Evolutionary conservation across 371 early-diverging fungal genomes (phyloP).

Genomic region (Lichtheimia ramosa): DNA sequence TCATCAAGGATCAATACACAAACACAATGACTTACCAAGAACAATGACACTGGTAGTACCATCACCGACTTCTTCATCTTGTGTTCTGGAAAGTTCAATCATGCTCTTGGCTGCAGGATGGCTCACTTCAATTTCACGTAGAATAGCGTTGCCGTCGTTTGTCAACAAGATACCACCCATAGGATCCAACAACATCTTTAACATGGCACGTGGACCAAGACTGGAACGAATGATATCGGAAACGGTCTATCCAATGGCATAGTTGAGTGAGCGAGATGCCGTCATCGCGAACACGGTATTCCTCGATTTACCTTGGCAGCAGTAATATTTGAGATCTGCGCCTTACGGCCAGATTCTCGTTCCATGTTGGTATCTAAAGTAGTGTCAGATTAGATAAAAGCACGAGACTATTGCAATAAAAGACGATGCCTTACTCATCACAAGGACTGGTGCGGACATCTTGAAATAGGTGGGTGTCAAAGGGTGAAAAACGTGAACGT

Average conservation of each 20-base stretch:
- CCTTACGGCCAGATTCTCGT: conserved; percentile 95
- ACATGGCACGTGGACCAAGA: conserved; percentile 99
- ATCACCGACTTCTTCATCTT: conserved; percentile 99
- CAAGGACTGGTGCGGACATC: conserved; percentile 72
- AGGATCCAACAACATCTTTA: conserved; percentile 99
- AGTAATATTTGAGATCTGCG: conserved; percentile 95
- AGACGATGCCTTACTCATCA: conserved; percentile 59
- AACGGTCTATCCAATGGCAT: conserved; percentile 71
- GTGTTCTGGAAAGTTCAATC: conserved; percentile 99
- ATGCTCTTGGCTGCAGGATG: conserved; percentile 99
- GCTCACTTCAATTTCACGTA: conserved; percentile 99
- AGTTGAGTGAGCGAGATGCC: background rate
- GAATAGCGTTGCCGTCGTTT: conserved; percentile 99
- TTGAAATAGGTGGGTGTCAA: conserved; percentile 8
- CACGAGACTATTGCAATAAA: no score
- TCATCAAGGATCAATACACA: no score
- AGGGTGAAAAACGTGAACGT: conserved; percentile 2
- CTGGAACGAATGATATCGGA: conserved; percentile 99
- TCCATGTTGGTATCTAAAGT: conserved; percentile 86
- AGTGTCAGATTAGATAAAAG: no score
- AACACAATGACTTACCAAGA: conserved; percentile 64
- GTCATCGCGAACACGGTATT: background rate
- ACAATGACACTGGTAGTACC: conserved; percentile 99
- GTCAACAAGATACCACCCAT: conserved; percentile 99
- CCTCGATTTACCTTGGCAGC: conserved; percentile 87